Percentiles rank a stretch among this genome's conserved stretches.
Evolutionary conservation across 2,329 filamentous ascomycete species (phyloP).

Genomic region (Ophiostoma piceae): DNA sequence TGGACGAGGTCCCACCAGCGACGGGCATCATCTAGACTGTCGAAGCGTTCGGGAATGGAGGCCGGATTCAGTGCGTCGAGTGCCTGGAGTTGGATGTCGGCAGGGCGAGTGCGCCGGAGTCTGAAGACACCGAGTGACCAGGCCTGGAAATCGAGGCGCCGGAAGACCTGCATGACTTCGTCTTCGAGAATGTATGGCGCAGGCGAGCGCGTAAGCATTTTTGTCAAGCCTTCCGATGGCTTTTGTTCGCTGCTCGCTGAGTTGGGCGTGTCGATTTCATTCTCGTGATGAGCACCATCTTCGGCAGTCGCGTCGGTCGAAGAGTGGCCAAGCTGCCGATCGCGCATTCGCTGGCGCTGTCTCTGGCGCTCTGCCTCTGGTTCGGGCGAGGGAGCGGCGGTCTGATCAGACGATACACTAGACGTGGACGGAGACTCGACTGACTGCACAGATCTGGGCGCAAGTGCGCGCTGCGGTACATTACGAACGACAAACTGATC

Average conservation of each 20-base stretch:
- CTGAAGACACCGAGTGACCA: constrained; percentile 30
- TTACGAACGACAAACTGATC: constrained; percentile 32
- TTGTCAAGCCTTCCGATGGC: neutral
- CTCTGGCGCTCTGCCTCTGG: constrained; percentile 13
- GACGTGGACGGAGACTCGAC: neutral
- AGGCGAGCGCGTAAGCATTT: constrained; percentile 23
- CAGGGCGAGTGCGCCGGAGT: constrained; percentile 21
- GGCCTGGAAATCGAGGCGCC: constrained; percentile 32
- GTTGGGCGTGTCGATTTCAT: neutral
- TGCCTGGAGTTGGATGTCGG: constrained; percentile 24
- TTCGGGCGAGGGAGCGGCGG: neutral
- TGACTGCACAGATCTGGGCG: neutral
- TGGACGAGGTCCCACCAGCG: constrained; percentile 33
- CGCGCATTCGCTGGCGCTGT: constrained; percentile 15
- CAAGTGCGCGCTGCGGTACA: constrained; percentile 12
- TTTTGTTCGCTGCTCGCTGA: neutral
- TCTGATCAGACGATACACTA: neutral
- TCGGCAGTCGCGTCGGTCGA: neutral
- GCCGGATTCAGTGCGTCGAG: constrained; percentile 23
- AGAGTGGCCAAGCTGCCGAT: neutral
- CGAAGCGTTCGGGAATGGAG: constrained; percentile 29
- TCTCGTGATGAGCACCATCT: neutral
- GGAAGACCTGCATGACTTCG: constrained; percentile 32
- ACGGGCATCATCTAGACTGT: constrained; percentile 30
- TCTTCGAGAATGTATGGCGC: constrained; percentile 30